Conservation (phyloP, 148 eudicot species). For the Fallopia convolvulus region DNA sequence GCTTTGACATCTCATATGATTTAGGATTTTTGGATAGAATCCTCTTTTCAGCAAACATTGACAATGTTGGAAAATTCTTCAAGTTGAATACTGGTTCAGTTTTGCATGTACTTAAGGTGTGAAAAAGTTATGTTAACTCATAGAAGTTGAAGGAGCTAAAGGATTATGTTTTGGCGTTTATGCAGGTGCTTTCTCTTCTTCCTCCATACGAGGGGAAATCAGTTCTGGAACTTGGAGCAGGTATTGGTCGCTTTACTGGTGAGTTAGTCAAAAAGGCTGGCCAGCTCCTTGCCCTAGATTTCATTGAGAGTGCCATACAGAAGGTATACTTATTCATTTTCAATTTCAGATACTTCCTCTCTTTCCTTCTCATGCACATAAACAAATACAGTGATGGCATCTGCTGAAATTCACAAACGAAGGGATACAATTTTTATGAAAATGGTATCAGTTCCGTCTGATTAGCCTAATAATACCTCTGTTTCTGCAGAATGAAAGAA, state of each 20-base stretch:
- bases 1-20: not conserved
- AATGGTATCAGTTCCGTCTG: not conserved
- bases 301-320: conserved; percentile 83
- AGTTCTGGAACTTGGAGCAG: conserved; percentile 94
- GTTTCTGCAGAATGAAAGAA: conserved; percentile 58
- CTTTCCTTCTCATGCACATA: not conserved
- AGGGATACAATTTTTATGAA: not conserved
- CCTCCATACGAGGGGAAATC: conserved; percentile 85
- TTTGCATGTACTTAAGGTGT: not conserved
- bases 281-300: conserved; percentile 75
- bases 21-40: not conserved
- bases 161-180: not conserved
- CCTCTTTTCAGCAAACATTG: not conserved
- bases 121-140: not conserved
- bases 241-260: conserved; percentile 97
- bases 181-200: conserved; percentile 76
- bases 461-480: not conserved
- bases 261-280: conserved; percentile 78
- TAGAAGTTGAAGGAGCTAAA: not conserved
- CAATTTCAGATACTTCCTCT: not conserved
- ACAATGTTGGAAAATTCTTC: not conserved
- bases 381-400: not conserved
- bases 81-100: not conserved
- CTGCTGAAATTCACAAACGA: not conserved
- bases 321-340: conserved; percentile 41